Base-by-base conservation (phyloP, 1,139 yeast genomes). In the Pichia sp. region DNA sequence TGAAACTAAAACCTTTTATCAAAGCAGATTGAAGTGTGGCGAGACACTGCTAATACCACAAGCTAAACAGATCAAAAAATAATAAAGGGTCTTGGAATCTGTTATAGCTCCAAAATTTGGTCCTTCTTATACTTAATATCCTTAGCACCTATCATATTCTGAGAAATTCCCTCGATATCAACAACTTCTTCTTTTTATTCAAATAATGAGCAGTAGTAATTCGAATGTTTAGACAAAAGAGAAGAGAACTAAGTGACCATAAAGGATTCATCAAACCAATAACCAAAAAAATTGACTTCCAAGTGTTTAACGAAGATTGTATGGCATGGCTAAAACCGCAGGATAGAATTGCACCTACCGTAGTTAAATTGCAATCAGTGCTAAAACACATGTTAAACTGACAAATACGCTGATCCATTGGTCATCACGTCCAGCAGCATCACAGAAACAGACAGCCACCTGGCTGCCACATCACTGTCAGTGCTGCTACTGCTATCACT, bases 191-290 rank as follows among this genome's bases (percentile, higher is more conserved):
- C 78, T 16, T 67, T 66, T 2, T 67, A 68, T 44, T 61, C 60
- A 45, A 73, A 64, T 61, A 71, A 77, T 74, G n/a, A n/a, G 77
- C 74, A 3, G 86, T 85, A 48, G 69, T 67, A 13, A 79, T 68
- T 19, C 85, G 86, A 36, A 74, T 71, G 64, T 81, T 84, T 1
- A 87, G 87, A 45, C 82, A 67, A 56, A 74, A 75, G 47, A 76
- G 58, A 53, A 69, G 68, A 48, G 82, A 72, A 8, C 76, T 60
- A 11, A 79, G 61, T 8, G 84, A 82, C 75, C 84, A 79, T 15
- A 71, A 59, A 46, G 81, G 70, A 10, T 85, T 75, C 54, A 79
- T 66, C 42, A 75, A 65, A n/a, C 83, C 84, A 48, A 77, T 73
- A 34, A 76, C 75, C 41, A 80, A 64, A 60, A 78, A 78, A 58